These are phyloP conservation scores for Cercis canadensis DNA, from an alignment of 306 rosid species.

Conservation along the genomic window DNA sequence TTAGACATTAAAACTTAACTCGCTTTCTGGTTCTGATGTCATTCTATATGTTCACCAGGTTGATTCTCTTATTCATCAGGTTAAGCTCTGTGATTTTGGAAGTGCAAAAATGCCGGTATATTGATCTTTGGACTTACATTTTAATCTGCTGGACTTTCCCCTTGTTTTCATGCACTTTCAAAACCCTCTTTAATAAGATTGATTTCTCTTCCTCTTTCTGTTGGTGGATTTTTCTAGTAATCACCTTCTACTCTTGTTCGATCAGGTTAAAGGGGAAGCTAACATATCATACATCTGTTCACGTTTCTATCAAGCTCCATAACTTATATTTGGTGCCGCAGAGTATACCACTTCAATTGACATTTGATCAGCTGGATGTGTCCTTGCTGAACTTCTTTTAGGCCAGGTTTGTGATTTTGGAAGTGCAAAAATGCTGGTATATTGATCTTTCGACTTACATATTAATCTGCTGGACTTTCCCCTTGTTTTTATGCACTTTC, in stretches of 20 bases:
- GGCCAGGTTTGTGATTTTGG: conserved; percentile 90
- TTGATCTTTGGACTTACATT: conserved; percentile 11
- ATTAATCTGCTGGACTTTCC: too few species aligned
- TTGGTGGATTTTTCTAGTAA: not conserved
- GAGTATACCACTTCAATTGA: conserved; percentile 89
- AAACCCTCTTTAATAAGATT: conserved; percentile 22
- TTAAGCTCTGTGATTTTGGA: too few species aligned
- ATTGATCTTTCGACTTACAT: conserved; percentile 24
- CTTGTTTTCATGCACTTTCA: conserved; percentile 32
- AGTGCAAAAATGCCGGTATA: conserved; percentile 90
- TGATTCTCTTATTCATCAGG: too few species aligned
- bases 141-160: too few species aligned
- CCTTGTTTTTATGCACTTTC: too few species aligned
- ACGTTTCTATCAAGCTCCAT: conserved; percentile 92
- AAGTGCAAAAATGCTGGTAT: conserved; percentile 89
- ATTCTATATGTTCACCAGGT: too few species aligned
- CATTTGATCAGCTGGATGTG: conserved; percentile 97
- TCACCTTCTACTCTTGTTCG: not conserved
- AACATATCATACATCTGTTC: conserved; percentile 89
- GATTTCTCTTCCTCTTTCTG: not conserved
- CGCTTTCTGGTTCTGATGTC: too few species aligned
- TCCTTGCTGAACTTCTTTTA: conserved; percentile 86
- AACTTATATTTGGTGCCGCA: conserved; percentile 93
- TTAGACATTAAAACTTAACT: too few species aligned
- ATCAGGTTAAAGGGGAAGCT: conserved; percentile 78